Evolutionary conservation across 2,329 filamentous ascomycete genomes (phyloP).

Genomic region (Leptographium wingfieldii): DNA sequence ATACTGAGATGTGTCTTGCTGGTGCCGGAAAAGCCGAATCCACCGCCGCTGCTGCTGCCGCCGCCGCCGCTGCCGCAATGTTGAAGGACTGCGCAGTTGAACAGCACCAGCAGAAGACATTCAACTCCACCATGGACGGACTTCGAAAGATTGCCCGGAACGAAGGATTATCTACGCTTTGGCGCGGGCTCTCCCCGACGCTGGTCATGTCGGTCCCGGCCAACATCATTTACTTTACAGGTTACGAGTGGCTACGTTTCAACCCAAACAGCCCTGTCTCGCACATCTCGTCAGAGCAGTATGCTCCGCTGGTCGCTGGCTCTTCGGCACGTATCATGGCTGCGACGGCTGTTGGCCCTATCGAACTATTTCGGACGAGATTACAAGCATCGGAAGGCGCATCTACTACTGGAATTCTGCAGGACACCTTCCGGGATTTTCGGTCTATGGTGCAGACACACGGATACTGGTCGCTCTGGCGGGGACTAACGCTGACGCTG

Average conservation of each 20-base stretch:
- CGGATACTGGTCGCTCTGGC: conserved; percentile 77
- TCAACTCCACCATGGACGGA: conserved; percentile 85
- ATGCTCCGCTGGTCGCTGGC: conserved; percentile 70
- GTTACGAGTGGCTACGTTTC: conserved; percentile 86
- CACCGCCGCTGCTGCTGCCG: conserved; percentile 33
- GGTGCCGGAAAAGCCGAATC: conserved; percentile 39
- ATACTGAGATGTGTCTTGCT: conserved; percentile 69
- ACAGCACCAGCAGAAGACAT: conserved; percentile 69
- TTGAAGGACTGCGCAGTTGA: conserved; percentile 65
- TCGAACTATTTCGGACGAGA: conserved; percentile 87
- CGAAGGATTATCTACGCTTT: conserved; percentile 75
- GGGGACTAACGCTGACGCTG: conserved; percentile 77
- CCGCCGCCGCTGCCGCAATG: conserved; percentile 29
- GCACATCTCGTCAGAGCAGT: conserved; percentile 49
- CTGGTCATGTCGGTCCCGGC: conserved; percentile 86
- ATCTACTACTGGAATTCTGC: conserved; percentile 55
- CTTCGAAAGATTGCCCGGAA: conserved; percentile 89
- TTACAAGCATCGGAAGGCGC: conserved; percentile 64
- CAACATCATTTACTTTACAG: conserved; percentile 98
- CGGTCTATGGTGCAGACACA: conserved; percentile 64
- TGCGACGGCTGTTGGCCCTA: conserved; percentile 71
- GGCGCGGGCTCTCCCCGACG: conserved; percentile 89
- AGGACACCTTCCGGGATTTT: conserved; percentile 64
- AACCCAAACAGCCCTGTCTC: conserved; percentile 61
- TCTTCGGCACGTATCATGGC: conserved; percentile 66